Evolutionary conservation across 176 grass and related monocot genomes (phyloP), one percentile per base, ranked within the genome.

Genomic region (Saccharum spontaneum): DNA sequence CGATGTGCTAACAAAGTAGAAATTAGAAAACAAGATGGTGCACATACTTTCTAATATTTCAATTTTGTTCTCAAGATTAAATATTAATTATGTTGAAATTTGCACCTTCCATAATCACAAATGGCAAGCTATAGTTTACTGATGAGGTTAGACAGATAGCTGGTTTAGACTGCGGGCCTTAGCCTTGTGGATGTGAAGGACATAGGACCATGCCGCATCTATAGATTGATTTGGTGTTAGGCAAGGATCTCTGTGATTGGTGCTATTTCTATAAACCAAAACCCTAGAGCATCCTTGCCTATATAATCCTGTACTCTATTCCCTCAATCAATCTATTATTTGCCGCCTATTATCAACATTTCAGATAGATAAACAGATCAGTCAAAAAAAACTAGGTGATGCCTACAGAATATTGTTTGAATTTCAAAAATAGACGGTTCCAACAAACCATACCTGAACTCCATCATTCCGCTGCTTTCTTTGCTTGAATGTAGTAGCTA

Each of bases 401-500:
- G 33, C 6, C 34, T 67, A 23, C 54, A 54, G 26, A 37, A 65
- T 73, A 20, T 57, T 48, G 61, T 67, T 44, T 48, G 46, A 75
- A 64, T 43, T 62, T 48, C 23, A 22, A 82, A 84, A 84, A 31
- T 14, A 71, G 54, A 70, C 30, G 17, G 49, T 17, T 23, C 45
- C 36, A 84, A 81, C 36, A 79, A 91, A 55, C 14, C 67, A 48
- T 81, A 99, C 97, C 97, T 84, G 84, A 94, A 99, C 78, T 82
- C 97, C 97, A 82, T 99, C 97, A 69, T 99, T 99, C 80, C 93
- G 83, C 66, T 96, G 97, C 64, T 99, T 99, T 89, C 92, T 90
- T 86, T 92, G 87, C 88, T 99, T 99, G 64, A 94, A 85, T 38
- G 88, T 78, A 88, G 84, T 92, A 24, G 73, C 76, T 79, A 87